Conservation (phyloP, 176 grass and related monocot genomes). For the Otatea glauca region DNA sequence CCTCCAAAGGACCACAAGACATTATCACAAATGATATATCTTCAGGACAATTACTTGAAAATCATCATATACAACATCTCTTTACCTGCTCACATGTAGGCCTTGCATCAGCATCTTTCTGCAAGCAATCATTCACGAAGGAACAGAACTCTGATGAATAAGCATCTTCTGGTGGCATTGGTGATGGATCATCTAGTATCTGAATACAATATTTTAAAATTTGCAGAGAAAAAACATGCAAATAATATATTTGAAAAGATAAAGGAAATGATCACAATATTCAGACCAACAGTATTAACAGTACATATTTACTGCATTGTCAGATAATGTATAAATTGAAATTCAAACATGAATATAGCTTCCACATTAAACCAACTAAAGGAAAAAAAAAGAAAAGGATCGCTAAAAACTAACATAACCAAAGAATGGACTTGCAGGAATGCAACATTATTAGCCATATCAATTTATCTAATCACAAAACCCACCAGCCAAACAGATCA, state of each 20-base stretch:
- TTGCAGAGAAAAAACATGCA: conserved; percentile 27
- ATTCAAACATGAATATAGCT: background rate
- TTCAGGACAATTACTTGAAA: conserved; percentile 31
- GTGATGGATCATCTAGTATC: conserved; percentile 92
- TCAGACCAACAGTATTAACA: background rate
- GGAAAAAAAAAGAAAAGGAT: background rate
- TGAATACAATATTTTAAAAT: conserved; percentile 44
- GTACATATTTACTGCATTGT: background rate
- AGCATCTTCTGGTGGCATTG: conserved; percentile 65
- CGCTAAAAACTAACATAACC: background rate
- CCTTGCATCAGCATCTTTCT: conserved; percentile 81
- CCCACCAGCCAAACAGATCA: background rate
- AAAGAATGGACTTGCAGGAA: background rate
- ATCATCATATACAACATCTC: conserved; percentile 19
- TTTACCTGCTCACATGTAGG: conserved; percentile 75
- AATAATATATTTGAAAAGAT: conserved; percentile 23
- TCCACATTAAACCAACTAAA: background rate
- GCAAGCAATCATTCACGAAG: conserved; percentile 87
- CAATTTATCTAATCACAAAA: conserved; percentile 4
- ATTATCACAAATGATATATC: conserved; percentile 1
- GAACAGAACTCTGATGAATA: conserved; percentile 87
- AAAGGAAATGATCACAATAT: conserved; percentile 21
- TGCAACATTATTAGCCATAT: conserved; percentile 4
- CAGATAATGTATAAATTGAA: background rate
- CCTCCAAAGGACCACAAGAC: background rate